These are phyloP conservation scores for Excoecaria cochinchinensis DNA, from an alignment of 345 rosid species.

Conservation along the genomic window DNA sequence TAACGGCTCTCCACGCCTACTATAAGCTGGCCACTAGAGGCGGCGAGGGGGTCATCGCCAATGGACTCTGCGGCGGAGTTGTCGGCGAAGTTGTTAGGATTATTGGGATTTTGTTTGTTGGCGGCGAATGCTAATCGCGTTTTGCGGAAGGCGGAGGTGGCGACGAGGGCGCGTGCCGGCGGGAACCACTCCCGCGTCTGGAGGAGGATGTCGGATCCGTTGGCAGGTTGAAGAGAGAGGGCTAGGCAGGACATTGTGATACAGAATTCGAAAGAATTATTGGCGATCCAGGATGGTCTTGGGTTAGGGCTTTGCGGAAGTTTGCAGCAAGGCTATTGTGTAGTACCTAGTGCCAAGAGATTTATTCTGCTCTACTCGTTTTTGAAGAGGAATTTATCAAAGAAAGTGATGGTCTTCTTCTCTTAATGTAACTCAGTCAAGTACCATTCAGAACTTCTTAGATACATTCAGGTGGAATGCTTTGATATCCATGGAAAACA, in stretches of 20 bases:
- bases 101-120: constrained; percentile 31
- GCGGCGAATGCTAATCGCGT: constrained; percentile 77
- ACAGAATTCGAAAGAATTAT: not conserved
- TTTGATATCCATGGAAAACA: constrained; percentile 89
- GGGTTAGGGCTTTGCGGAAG: constrained; percentile 26
- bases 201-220: constrained; percentile 84
- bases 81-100: constrained; percentile 17
- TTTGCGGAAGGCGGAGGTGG: constrained; percentile 90
- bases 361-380: constrained; percentile 83
- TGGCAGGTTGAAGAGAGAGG: constrained; percentile 81
- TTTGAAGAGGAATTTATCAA: too few relatives aligned
- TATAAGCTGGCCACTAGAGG: constrained; percentile 91
- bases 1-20: constrained; percentile 97
- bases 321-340: constrained; percentile 92
- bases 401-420: constrained; percentile 98
- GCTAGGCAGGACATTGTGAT: constrained; percentile 76
- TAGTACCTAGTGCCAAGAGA: constrained; percentile 77
- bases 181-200: constrained; percentile 97
- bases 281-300: not conserved
- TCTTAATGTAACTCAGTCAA: constrained; percentile 95
- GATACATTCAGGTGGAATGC: constrained; percentile 72
- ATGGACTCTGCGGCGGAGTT: constrained; percentile 48
- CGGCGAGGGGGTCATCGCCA: constrained; percentile 95
- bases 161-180: constrained; percentile 85
- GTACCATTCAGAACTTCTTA: constrained; percentile 82